phyloP scores from a whole-genome alignment of 495 filamentous ascomycete species.

The Parmelia sp. region DNA sequence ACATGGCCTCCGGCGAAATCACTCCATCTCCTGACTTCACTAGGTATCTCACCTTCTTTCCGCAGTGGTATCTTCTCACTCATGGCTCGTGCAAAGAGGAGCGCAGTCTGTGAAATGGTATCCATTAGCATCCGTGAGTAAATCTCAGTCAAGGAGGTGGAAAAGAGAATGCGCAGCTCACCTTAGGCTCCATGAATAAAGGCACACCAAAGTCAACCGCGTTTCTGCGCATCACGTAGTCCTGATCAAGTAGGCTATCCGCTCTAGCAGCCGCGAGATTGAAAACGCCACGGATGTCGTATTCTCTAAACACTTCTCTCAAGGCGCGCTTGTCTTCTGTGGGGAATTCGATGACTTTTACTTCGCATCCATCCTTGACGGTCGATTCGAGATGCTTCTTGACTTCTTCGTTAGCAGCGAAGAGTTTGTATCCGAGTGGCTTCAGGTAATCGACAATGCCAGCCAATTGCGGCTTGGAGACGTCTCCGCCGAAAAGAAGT shows the following conservation, averaged over 20 bases:
- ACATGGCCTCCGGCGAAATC: slow-evolving; percentile 51
- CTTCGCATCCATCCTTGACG: slow-evolving; percentile 51
- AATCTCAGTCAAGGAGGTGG: not conserved
- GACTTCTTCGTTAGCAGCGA: slow-evolving; percentile 70
- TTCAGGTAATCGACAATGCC: slow-evolving; percentile 75
- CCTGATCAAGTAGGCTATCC: slow-evolving; percentile 80
- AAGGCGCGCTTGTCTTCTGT: slow-evolving; percentile 92
- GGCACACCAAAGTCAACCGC: slow-evolving; percentile 97
- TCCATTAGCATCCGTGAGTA: not conserved
- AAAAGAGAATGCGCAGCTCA: slow-evolving; percentile 40
- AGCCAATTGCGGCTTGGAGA: slow-evolving; percentile 56
- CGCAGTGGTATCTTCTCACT: slow-evolving; percentile 78
- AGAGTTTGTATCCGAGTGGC: slow-evolving; percentile 90
- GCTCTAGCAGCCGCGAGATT: slow-evolving; percentile 82
- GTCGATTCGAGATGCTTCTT: slow-evolving; percentile 73
- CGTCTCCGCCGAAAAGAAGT: slow-evolving; percentile 86
- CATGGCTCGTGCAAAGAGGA: slow-evolving; percentile 94
- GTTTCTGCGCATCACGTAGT: slow-evolving; percentile 98
- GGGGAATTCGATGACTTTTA: slow-evolving; percentile 96
- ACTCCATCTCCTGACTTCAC: slow-evolving; percentile 88
- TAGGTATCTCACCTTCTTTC: slow-evolving; percentile 64
- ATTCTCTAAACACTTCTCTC: slow-evolving; percentile 93
- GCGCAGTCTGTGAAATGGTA: slow-evolving; percentile 61
- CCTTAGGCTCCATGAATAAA: slow-evolving; percentile 98
- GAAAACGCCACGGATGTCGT: slow-evolving; percentile 92